A percentile compares a stretch with the other conserved stretches of the same genome.
Evolutionary conservation across 2,329 filamentous ascomycete genomes (phyloP).

Genomic region (Alternaria hordeiaustralica): DNA sequence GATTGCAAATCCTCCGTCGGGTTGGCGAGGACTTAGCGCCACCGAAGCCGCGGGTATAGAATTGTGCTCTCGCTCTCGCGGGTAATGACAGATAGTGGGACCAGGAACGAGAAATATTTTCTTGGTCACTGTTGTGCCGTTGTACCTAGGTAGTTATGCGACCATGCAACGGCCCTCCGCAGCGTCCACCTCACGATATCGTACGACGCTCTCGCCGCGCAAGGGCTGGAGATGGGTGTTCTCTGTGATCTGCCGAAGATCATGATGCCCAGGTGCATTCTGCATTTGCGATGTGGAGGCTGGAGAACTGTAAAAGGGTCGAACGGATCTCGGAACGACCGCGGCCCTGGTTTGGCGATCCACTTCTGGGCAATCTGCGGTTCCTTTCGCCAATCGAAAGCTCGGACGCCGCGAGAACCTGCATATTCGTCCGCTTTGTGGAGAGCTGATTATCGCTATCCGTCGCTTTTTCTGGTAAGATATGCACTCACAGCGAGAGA

Average conservation of each 20-base stretch:
- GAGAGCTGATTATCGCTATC: constrained; percentile 19
- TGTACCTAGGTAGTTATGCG: not conserved
- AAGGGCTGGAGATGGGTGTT: not conserved
- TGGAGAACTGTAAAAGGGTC: constrained; percentile 7
- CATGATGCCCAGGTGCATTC: not conserved
- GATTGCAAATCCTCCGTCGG: constrained; percentile 11
- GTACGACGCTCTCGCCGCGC: not conserved
- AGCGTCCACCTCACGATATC: not conserved
- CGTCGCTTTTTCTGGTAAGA: not conserved
- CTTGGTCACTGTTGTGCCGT: not conserved
- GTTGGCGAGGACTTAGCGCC: constrained; percentile 6
- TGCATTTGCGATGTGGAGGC: constrained; percentile 2
- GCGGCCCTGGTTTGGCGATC: constrained; percentile 19
- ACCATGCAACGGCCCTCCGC: not conserved
- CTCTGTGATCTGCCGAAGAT: not conserved
- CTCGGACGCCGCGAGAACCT: constrained; percentile 12
- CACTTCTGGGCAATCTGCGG: constrained; percentile 11
- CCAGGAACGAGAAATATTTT: not conserved
- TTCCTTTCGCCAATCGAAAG: constrained; percentile 32
- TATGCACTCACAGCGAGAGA: not conserved
- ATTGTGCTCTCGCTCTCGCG: not conserved
- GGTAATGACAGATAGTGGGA: constrained; percentile 2
- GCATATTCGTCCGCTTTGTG: constrained; percentile 16
- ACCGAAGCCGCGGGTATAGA: constrained; percentile 6
- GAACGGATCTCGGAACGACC: not conserved